These are phyloP conservation scores for Alternaria dauci DNA, from an alignment of 2,329 filamentous ascomycete species.

Conservation along the genomic window DNA sequence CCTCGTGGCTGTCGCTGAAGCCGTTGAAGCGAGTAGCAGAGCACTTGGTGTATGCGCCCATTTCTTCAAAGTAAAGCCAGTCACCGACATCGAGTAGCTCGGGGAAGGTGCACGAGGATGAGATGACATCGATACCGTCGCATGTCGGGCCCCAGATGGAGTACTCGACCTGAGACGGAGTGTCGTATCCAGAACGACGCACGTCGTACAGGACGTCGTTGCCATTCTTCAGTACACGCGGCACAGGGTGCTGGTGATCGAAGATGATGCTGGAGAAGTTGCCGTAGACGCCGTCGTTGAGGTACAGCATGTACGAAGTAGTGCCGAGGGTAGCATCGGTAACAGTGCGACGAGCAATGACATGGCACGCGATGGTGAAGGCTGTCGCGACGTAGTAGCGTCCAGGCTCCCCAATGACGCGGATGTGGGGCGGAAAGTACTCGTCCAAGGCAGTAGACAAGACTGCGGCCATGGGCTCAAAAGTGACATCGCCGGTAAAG, in stretches of 20 bases:
- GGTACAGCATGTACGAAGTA: constrained; percentile 92
- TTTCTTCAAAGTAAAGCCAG: constrained; percentile 98
- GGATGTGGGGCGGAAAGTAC: constrained; percentile 84
- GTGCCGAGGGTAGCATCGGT: constrained; percentile 71
- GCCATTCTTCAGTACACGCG: constrained; percentile 76
- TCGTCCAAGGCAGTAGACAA: constrained; percentile 82
- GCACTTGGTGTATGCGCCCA: constrained; percentile 99
- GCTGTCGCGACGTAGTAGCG: constrained; percentile 94
- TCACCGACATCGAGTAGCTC: constrained; percentile 88
- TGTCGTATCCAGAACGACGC: constrained; percentile 53
- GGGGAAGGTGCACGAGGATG: constrained; percentile 78
- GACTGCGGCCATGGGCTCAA: constrained; percentile 86
- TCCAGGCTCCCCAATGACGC: constrained; percentile 93
- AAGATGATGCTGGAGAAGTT: constrained; percentile 99
- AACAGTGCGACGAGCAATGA: constrained; percentile 93
- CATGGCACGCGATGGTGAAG: constrained; percentile 93
- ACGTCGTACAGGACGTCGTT: constrained; percentile 64
- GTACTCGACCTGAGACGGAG: constrained; percentile 73
- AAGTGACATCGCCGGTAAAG: constrained; percentile 89
- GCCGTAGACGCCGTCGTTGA: constrained; percentile 97
- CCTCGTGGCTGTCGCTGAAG: constrained; percentile 89
- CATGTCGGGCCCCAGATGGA: constrained; percentile 98
- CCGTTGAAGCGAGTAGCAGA: constrained; percentile 98
- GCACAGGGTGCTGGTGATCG: constrained; percentile 91
- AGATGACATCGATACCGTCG: constrained; percentile 96